These are phyloP conservation scores for Lachnellula arida DNA, from an alignment of 2,329 filamentous ascomycete species.

Conservation along the genomic window DNA sequence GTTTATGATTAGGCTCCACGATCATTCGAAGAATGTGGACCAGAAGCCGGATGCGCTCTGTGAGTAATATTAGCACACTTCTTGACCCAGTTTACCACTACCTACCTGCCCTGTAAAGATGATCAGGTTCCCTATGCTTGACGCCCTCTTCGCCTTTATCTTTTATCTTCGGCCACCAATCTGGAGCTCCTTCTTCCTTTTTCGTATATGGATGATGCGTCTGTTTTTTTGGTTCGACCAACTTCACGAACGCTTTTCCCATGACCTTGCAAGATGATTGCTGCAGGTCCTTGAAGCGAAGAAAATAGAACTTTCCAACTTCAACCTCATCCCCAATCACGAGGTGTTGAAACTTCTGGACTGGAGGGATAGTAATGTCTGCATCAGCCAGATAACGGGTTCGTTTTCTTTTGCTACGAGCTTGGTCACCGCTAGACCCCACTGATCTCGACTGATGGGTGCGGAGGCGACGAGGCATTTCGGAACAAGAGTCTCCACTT, in stretches of 20 bases:
- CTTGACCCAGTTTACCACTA: background rate
- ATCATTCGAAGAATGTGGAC: constrained; percentile 57
- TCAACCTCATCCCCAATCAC: constrained; percentile 49
- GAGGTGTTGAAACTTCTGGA: constrained; percentile 33
- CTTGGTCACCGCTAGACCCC: constrained; percentile 21
- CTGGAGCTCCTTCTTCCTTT: constrained; percentile 56
- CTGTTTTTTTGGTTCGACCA: constrained; percentile 73
- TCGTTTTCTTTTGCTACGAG: constrained; percentile 20
- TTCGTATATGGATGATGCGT: constrained; percentile 67
- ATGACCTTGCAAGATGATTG: constrained; percentile 69
- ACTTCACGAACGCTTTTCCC: constrained; percentile 71
- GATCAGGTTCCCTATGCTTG: constrained; percentile 69
- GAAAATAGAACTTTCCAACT: constrained; percentile 56
- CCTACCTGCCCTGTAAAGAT: constrained; percentile 62
- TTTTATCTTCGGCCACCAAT: constrained; percentile 62
- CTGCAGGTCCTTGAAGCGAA: constrained; percentile 61
- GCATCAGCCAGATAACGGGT: constrained; percentile 17
- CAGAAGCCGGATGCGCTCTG: constrained; percentile 56
- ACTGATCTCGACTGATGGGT: constrained; percentile 18
- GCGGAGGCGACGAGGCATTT: constrained; percentile 8
- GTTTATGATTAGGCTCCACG: constrained; percentile 33
- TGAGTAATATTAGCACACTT: background rate
- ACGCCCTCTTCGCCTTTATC: constrained; percentile 53
- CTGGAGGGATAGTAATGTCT: constrained; percentile 13
- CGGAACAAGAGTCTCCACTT: constrained; percentile 17